These are phyloP conservation scores for Blastobotrys raffinosifermentans DNA, from an alignment of 1,139 yeast genomes.

Conservation along the genomic window DNA sequence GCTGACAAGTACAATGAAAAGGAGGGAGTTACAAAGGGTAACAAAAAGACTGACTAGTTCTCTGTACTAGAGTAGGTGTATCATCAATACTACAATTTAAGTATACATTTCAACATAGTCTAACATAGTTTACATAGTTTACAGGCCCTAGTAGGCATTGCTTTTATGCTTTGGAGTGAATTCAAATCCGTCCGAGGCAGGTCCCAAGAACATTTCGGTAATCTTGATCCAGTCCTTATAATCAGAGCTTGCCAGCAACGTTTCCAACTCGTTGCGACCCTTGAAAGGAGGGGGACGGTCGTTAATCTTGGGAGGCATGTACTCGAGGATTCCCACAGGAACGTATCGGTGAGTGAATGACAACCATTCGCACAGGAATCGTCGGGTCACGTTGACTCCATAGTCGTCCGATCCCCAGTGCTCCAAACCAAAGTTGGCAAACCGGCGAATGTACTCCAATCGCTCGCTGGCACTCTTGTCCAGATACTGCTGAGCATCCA, in stretches of 20 bases:
- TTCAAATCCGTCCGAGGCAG: constrained; percentile 64
- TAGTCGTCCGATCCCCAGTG: constrained; percentile 99
- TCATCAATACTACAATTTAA: neutral
- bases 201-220: constrained; percentile 94
- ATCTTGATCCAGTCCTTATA: constrained; percentile 94
- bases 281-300: constrained; percentile 92
- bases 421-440: constrained; percentile 75
- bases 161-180: constrained; percentile 94
- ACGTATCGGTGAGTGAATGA: constrained; percentile 91
- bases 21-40: constrained; percentile 20
- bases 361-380: constrained; percentile 90
- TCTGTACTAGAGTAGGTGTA: neutral
- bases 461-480: constrained; percentile 91
- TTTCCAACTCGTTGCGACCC: constrained; percentile 93
- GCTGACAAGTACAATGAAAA: constrained; percentile 36
- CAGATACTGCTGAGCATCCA: constrained; percentile 78
- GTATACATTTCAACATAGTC: neutral
- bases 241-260: constrained; percentile 77
- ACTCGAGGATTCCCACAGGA: constrained; percentile 88
- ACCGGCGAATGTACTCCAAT: constrained; percentile 62
- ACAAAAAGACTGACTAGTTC: constrained; percentile 29
- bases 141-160: constrained; percentile 51
- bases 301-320: constrained; percentile 80
- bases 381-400: constrained; percentile 81
- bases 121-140: constrained; percentile 2